Percentiles rank a stretch among this genome's conserved stretches.
Evolutionary conservation across 1,284 basidiomycete genomes (phyloP).

Genomic region (Tylopilus sp.): DNA sequence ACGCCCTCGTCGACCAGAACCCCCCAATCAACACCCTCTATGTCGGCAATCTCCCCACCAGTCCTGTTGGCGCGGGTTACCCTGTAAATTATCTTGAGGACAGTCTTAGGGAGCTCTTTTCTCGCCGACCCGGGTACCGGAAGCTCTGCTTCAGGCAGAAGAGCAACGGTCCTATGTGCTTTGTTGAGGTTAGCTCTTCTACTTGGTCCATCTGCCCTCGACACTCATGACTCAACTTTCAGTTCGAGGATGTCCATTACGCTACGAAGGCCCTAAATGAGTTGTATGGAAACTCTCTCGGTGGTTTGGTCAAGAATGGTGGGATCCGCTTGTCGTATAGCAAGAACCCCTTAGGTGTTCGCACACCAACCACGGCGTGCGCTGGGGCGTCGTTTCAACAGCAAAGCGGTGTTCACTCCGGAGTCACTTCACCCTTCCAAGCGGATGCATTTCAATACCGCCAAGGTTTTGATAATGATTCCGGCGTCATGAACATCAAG

Average conservation of each 20-base stretch:
- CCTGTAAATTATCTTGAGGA: slow-evolving; percentile 83
- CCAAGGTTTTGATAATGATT: slow-evolving; percentile 37
- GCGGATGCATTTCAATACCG: slow-evolving; percentile 40
- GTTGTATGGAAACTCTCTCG: slow-evolving; percentile 87
- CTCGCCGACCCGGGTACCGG: slow-evolving; percentile 77
- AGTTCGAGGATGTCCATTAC: slow-evolving; percentile 88
- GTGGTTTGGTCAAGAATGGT: slow-evolving; percentile 88
- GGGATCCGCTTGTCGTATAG: slow-evolving; percentile 95
- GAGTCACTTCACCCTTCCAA: slow-evolving; percentile 30
- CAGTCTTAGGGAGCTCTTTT: slow-evolving; percentile 78
- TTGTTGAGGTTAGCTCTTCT: slow-evolving; percentile 70
- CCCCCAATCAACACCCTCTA: slow-evolving; percentile 94
- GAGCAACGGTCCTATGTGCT: slow-evolving; percentile 96
- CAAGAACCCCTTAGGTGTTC: slow-evolving; percentile 89
- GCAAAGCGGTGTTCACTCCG: slow-evolving; percentile 32
- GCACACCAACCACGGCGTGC: slow-evolving; percentile 66
- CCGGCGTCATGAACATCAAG: slow-evolving; percentile 26
- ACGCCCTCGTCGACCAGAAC: slow-evolving; percentile 78
- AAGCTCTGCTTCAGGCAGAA: slow-evolving; percentile 95
- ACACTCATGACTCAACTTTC: slow-evolving; percentile 20
- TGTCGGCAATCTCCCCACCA: slow-evolving; percentile 88
- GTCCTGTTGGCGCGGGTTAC: slow-evolving; percentile 51
- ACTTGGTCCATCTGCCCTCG: neutral
- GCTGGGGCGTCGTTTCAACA: slow-evolving; percentile 52
- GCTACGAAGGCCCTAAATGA: slow-evolving; percentile 86